Evolutionary conservation across 768 basidiomycete genomes (phyloP), one percentile per base, ranked within the genome.

Genomic region (Pulveroboletus sp.): DNA sequence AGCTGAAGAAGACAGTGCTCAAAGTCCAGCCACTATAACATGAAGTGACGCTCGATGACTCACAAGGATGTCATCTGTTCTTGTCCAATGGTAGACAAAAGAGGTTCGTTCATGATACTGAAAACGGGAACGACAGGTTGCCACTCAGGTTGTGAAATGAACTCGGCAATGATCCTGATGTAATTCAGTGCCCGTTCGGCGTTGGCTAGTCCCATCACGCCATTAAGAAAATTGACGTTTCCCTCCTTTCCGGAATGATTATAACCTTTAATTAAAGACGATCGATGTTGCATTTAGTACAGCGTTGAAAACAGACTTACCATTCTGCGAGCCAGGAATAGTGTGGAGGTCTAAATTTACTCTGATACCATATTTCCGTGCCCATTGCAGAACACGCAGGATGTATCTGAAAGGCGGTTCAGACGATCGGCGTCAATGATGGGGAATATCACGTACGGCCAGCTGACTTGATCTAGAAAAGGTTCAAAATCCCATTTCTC

Each of bases 351-450:
- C 93, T 12, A 94, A 71, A 60, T 81, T 81, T 46, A 94, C 81
- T 24, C 92, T 77, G n/a, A 94, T 57, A 1, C 92, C 92, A 63
- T 94, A 94, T 68, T 96, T 94, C 43, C 92, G 76, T 13, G 83
- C 84, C 93, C 93, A 96, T 3, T 73, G 76, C 32, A 94, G 71
- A 22, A 86, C 76, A 36, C 81, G 81, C 17, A 90, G 69, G 67
- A 89, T 81, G 69, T 93, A 92, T 54, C 81, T 83, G 55, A 31
- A 22, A 45, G 24, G 41, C 22, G 1, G 22, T 49, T 58, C 22
- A 55, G 36, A 19, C 19, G 22, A 30, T 42, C 7, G 22, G 32
- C 54, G 23, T 50, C 50, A 27, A 45, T 16, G 26, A 41, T 19
- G 6, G 34, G 29, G 42, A 41, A 16, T 5, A 47, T 8, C 14